A percentile compares a stretch with the other conserved stretches of the same genome.
Conservation (phyloP, 2,329 filamentous ascomycete species). For the Ascochyta fabae region DNA sequence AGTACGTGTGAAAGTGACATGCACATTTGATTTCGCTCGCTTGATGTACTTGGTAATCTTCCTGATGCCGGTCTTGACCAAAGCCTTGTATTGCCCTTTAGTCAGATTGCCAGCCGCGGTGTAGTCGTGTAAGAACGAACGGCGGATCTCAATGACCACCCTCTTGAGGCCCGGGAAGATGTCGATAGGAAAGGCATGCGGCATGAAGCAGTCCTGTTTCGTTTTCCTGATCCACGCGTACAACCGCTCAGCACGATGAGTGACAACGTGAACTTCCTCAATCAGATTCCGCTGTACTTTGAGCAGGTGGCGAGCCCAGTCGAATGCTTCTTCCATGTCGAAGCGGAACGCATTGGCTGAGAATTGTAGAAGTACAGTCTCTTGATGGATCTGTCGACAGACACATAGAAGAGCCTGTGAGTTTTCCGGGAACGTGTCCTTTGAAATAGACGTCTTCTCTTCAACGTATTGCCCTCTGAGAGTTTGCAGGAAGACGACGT, state of each 20-base stretch:
- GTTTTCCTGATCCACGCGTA: too few species aligned
- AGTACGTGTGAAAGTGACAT: too few species aligned
- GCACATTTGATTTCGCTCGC: too few species aligned
- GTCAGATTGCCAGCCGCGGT: too few species aligned
- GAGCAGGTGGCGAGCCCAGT: background rate
- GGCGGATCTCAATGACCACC: too few species aligned
- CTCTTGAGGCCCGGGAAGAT: too few species aligned
- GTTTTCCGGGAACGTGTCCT: background rate
- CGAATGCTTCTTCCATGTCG: background rate
- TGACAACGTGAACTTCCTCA: background rate
- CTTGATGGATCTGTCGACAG: constrained; percentile 17
- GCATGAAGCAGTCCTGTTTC: too few species aligned
- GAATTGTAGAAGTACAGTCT: constrained; percentile 8
- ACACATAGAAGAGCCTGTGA: background rate
- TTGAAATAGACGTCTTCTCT: background rate
- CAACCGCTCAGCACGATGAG: background rate
- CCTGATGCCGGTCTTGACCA: too few species aligned
- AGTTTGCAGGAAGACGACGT: background rate
- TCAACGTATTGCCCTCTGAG: background rate
- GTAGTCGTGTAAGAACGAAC: too few species aligned
- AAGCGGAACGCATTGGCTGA: background rate
- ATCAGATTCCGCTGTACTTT: background rate
- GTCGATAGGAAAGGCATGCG: too few species aligned
- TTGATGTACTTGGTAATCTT: too few species aligned
- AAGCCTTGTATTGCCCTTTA: too few species aligned